Percentiles rank a stretch among this genome's conserved stretches.
Evolutionary conservation across 805 yeast genomes (phyloP).

Genomic region (Nakazawaea sp.): DNA sequence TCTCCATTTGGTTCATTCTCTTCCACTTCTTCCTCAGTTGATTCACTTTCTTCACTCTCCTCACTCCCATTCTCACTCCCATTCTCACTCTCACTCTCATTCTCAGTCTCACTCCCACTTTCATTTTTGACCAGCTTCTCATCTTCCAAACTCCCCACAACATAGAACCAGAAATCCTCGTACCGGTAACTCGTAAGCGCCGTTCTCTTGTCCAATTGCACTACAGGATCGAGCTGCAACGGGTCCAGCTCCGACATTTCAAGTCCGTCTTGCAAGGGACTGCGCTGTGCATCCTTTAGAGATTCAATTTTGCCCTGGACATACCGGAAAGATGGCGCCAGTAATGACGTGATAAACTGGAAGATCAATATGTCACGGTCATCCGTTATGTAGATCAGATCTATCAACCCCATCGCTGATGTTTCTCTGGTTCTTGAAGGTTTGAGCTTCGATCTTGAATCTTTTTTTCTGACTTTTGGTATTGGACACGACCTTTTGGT

Average conservation of each 20-base stretch:
- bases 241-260: constrained; percentile 19
- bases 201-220: constrained; percentile 23
- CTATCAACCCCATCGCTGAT: constrained; percentile 23
- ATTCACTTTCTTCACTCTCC: constrained; percentile 8
- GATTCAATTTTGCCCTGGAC: constrained; percentile 17
- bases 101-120: constrained; percentile 16
- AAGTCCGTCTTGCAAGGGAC: constrained; percentile 5
- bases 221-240: constrained; percentile 17
- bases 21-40: constrained; percentile 8
- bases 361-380: constrained; percentile 19
- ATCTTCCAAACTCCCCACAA: constrained; percentile 17
- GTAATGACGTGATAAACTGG: constrained; percentile 17
- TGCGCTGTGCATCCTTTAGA: constrained; percentile 10
- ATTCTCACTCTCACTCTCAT: constrained; percentile 23
- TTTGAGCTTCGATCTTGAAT: too few relatives aligned
- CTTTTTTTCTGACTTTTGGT: too few relatives aligned
- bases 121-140: constrained; percentile 15
- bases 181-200: constrained; percentile 15
- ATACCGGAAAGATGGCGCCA: constrained; percentile 22
- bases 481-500: too few relatives aligned
- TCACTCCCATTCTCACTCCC: constrained; percentile 16
- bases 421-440: not conserved
- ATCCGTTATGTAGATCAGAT: constrained; percentile 22
- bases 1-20: not conserved
- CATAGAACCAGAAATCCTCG: constrained; percentile 11